These are phyloP conservation scores for Salvia rosmarinus DNA, from an alignment of 257 asterid genomes.

Conservation along the genomic window DNA sequence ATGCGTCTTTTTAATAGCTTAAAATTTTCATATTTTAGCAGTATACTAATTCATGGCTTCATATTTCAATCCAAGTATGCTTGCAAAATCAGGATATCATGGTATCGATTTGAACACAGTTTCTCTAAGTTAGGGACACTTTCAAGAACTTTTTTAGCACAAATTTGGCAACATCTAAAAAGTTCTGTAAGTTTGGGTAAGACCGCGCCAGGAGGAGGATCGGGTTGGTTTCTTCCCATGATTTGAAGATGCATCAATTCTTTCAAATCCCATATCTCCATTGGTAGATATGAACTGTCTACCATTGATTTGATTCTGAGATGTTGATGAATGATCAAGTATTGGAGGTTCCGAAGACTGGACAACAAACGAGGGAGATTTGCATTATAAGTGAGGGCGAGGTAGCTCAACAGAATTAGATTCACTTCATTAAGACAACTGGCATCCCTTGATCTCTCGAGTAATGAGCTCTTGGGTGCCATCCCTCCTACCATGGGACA, in stretches of 20 bases:
- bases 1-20: too few species aligned
- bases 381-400: not conserved
- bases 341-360: not conserved
- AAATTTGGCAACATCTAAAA: not conserved
- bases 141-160: not conserved
- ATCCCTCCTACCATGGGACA: conserved; percentile 54
- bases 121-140: not conserved
- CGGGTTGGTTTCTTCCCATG: not conserved
- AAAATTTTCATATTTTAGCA: too few species aligned
- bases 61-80: too few species aligned
- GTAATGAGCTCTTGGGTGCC: conserved; percentile 44
- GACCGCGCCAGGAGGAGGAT: not conserved
- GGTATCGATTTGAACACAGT: not conserved
- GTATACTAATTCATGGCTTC: too few species aligned
- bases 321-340: not conserved
- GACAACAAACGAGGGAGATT: not conserved
- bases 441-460: conserved; percentile 56
- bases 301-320: not conserved
- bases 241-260: not conserved
- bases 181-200: not conserved
- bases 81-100: too few species aligned
- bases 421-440: conserved; percentile 34
- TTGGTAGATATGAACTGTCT: not conserved
- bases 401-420: too few species aligned
- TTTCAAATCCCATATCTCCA: too few species aligned